Evolutionary conservation across 2,329 filamentous ascomycete species (phyloP), one percentile per base, ranked within the genome.

Genomic region (Ophiostoma piceae): DNA sequence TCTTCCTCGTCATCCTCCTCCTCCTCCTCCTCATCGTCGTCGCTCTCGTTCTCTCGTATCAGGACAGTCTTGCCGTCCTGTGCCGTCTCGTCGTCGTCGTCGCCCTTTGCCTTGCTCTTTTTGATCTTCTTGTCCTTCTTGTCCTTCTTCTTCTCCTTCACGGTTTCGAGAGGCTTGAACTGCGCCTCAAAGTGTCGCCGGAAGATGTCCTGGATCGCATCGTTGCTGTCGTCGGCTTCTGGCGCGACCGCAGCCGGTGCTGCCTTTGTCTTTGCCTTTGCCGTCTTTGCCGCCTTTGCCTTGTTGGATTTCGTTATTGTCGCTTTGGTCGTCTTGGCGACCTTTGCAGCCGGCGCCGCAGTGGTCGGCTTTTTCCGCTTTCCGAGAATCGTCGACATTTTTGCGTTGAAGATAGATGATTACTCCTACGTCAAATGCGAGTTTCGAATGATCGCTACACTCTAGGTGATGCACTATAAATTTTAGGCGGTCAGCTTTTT

Each of bases 171-270:
- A 9, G 94, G 92, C 77, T 88, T 87, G 81, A 97, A 98, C 77
- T 91, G 89, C 37, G 92, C 87, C 80, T 97, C 95, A 77, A 98
- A 98, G 77, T 94, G 90, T 74, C 87, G 87, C 71, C 89, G 88
- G 76, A 99, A 92, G 71, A 94, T 85, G 70, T 90, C 92, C 74
- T 92, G 88, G 14, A 90, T 84, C 71, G 88, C 84, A 73, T 86
- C 82, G 57, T 80, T 78, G 77, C 70, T 69, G 35, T 41, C 41
- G 35, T 47, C 35, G 64, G 67, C 22, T 35, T 54, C 39, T 14
- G 60, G 14, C 39, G 64, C 39, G 6, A n/a, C 35, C 35, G 14
- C 39, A 7, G 8, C 6, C 22, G 51, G 51, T 11, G 41, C 43
- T 66, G 65, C 39, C 62, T 35, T n/a, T 41, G 65, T 32, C 16